phyloP scores from a whole-genome alignment of 2,329 filamentous ascomycete genomes.

The Helicocarpus griseus region DNA sequence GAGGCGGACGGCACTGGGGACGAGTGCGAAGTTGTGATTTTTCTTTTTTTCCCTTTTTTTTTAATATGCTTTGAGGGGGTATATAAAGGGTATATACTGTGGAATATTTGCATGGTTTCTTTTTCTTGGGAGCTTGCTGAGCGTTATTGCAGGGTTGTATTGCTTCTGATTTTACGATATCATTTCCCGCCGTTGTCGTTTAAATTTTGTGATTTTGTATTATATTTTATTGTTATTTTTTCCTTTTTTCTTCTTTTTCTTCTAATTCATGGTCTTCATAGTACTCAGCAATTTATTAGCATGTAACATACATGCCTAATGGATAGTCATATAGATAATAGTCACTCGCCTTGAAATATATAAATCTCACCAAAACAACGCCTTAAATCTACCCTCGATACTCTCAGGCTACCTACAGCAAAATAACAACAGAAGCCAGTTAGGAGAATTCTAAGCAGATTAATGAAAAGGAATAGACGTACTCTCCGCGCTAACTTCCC shows the following conservation, averaged over 20 bases:
- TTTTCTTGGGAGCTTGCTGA: background rate
- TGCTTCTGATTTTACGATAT: background rate
- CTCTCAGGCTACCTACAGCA: too few relatives aligned
- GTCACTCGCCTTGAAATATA: too few relatives aligned
- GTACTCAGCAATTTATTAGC: background rate
- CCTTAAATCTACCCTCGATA: too few relatives aligned
- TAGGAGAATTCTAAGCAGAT: too few relatives aligned
- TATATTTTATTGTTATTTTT: background rate
- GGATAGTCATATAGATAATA: too few relatives aligned
- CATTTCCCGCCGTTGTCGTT: background rate
- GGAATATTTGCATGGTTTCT: background rate
- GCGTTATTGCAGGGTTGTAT: background rate
- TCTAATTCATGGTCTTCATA: background rate
- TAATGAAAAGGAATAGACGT: too few relatives aligned
- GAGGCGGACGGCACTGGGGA: slow-evolving; percentile 27
- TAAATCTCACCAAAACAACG: too few relatives aligned
- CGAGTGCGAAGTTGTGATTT: background rate
- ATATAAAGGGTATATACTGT: background rate
- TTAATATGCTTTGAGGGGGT: background rate
- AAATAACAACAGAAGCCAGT: too few relatives aligned
- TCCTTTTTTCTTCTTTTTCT: background rate
- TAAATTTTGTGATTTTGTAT: background rate
- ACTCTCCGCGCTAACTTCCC: too few relatives aligned
- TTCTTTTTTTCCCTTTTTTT: too few relatives aligned
- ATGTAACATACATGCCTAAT: too few relatives aligned